Percentiles rank a stretch among this genome's conserved stretches.
Evolutionary conservation across 2,329 filamentous ascomycete species (phyloP).

Genomic region (Ophiostoma triangulosporum): DNA sequence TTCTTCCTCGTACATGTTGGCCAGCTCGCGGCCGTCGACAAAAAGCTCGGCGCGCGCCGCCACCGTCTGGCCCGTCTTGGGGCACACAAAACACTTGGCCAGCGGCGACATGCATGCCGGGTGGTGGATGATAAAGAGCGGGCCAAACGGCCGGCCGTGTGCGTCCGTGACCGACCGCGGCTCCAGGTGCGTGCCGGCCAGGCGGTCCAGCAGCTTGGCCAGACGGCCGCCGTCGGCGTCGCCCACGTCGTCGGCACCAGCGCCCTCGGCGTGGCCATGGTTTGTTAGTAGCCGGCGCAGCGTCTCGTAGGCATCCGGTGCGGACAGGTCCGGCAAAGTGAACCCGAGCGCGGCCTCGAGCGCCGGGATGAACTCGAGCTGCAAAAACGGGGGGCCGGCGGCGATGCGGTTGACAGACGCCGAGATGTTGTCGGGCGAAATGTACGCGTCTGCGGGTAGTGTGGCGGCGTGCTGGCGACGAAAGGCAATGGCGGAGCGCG

Average conservation of each 20-base stretch:
- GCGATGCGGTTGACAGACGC: conserved; percentile 3
- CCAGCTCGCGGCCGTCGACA: conserved; percentile 64
- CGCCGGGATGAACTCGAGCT: conserved; percentile 70
- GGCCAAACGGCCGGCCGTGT: conserved; percentile 27
- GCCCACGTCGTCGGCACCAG: conserved; percentile 28
- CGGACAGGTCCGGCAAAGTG: conserved; percentile 49
- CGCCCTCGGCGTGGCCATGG: conserved; percentile 42
- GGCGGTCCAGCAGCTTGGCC: conserved; percentile 63
- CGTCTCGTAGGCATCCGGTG: conserved; percentile 40
- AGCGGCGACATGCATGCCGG: conserved; percentile 85
- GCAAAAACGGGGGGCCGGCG: conserved; percentile 35
- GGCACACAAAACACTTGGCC: conserved; percentile 70
- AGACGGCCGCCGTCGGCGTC: conserved; percentile 52
- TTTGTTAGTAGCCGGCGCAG: conserved; percentile 31
- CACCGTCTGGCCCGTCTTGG: conserved; percentile 53
- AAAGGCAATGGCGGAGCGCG: conserved; percentile 28
- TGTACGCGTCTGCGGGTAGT: not conserved
- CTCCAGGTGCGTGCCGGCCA: conserved; percentile 67
- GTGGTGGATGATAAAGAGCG: conserved; percentile 80
- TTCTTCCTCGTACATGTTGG: conserved; percentile 98
- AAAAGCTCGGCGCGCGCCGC: conserved; percentile 80
- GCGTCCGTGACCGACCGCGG: conserved; percentile 42
- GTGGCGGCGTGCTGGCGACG: not conserved
- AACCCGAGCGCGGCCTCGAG: conserved; percentile 56
- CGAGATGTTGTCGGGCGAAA: conserved; percentile 14